Conservation (phyloP, 1,139 yeast genomes). For the Pneumocystis sp. region DNA sequence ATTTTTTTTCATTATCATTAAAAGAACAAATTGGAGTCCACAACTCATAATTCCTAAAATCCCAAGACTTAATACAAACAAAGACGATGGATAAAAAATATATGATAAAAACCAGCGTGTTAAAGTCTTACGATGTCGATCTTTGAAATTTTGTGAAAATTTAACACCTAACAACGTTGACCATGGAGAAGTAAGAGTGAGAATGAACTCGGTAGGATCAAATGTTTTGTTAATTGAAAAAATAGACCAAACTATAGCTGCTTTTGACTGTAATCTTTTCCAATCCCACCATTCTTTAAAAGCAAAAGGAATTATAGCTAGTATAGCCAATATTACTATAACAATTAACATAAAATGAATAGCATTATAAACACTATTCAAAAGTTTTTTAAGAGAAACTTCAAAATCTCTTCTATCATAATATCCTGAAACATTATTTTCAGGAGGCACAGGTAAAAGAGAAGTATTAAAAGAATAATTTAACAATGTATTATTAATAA, state of each 20-base stretch:
- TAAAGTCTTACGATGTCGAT: conserved; percentile 5
- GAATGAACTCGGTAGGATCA: conserved; percentile 16
- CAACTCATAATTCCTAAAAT: conserved; percentile 31
- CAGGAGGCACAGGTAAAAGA: conserved; percentile 20
- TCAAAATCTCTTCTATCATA: conserved; percentile 17
- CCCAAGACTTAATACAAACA: conserved; percentile 28
- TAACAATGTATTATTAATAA: conserved; percentile 10
- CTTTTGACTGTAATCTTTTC: conserved; percentile 27
- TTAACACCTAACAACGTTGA: conserved; percentile 9
- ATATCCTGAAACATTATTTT: conserved; percentile 17
- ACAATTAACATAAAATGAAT: conserved; percentile 30
- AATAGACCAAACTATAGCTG: conserved; percentile 10
- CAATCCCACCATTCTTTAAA: conserved; percentile 37
- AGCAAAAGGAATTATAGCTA: conserved; percentile 30
- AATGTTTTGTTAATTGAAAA: conserved; percentile 11
- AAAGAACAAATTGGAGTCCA: conserved; percentile 29
- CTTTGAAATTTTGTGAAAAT: conserved; percentile 5
- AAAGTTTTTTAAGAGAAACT: conserved; percentile 24
- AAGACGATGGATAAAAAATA: conserved; percentile 21
- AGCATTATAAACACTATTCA: conserved; percentile 23
- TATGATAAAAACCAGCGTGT: conserved; percentile 26
- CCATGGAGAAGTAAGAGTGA: conserved; percentile 12
- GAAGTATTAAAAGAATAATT: conserved; percentile 13
- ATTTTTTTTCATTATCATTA: conserved; percentile 20
- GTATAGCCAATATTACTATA: conserved; percentile 29